Conservation (phyloP, 2,329 filamentous ascomycete genomes). For the Pezicula carpinea region DNA sequence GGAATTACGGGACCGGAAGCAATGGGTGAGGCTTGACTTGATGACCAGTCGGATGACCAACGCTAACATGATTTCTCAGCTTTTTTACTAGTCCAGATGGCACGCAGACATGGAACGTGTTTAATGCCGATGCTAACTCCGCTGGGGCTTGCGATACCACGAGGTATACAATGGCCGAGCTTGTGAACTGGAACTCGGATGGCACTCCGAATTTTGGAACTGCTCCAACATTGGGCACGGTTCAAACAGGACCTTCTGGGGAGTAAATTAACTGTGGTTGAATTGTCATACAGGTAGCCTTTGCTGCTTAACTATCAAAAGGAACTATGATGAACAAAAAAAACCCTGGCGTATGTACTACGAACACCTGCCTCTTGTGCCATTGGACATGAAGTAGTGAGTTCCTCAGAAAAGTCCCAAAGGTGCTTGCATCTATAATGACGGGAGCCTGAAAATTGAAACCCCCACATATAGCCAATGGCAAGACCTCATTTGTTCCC, state of each 20-base stretch:
- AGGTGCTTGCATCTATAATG: no score
- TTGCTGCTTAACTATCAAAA: no score
- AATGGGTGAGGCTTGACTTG: constrained; percentile 24
- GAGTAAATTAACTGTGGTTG: constrained; percentile 17
- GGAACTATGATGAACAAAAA: no score
- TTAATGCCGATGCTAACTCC: constrained; percentile 47
- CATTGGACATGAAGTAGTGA: no score
- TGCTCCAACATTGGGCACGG: constrained; percentile 26
- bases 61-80: constrained; percentile 24
- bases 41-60: background rate
- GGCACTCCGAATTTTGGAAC: constrained; percentile 48
- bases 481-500: no score
- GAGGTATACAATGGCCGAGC: constrained; percentile 49
- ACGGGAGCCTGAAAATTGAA: no score
- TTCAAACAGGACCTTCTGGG: constrained; percentile 30
- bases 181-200: constrained; percentile 44
- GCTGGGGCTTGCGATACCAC: constrained; percentile 47
- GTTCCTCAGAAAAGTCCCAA: no score
- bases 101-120: constrained; percentile 49
- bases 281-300: no score
- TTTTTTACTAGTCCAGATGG: constrained; percentile 55
- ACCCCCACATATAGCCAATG: no score
- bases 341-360: no score
- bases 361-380: no score
- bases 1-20: constrained; percentile 48